A percentile compares a stretch with the other conserved stretches of the same genome.
Evolutionary conservation across 2,329 filamentous ascomycete genomes (phyloP).

Genomic region (Stagonosporopsis tanaceti): DNA sequence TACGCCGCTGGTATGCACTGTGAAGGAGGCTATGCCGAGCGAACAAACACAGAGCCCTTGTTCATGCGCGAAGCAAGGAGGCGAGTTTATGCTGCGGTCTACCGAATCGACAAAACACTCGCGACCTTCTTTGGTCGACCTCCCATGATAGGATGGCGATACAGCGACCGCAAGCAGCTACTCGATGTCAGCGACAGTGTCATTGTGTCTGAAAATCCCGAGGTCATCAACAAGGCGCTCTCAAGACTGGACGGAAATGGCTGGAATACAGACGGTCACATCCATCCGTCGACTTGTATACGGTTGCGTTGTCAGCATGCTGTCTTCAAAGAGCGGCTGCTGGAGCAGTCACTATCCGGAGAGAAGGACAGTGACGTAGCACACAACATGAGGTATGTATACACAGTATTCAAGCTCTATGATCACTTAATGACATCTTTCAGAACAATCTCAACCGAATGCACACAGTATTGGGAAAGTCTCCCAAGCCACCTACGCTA

Average conservation of each 20-base stretch:
- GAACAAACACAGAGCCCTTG: conserved; percentile 31
- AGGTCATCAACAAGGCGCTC: conserved; percentile 35
- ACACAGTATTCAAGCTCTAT: too few species aligned
- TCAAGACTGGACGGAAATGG: conserved; percentile 40
- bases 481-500: conserved; percentile 45
- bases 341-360: conserved; percentile 45
- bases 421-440: conserved; percentile 1
- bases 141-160: conserved; percentile 46
- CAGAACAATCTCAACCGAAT: conserved; percentile 41
- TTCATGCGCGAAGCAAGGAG: conserved; percentile 45
- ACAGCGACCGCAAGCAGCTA: conserved; percentile 42
- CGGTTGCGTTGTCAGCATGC: conserved; percentile 38
- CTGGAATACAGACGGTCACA: conserved; percentile 42
- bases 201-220: conserved; percentile 34
- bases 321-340: conserved; percentile 41
- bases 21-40: conserved; percentile 38
- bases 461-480: conserved; percentile 37
- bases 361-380: conserved; percentile 40
- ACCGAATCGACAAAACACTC: conserved; percentile 45
- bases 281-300: conserved; percentile 39
- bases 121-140: conserved; percentile 48
- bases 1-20: conserved; percentile 48
- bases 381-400: conserved; percentile 40
- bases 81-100: conserved; percentile 40
- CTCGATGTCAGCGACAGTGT: conserved; percentile 44